Conservation (phyloP, 176 grass and related monocot species). For the Musa schizocarpa region DNA sequence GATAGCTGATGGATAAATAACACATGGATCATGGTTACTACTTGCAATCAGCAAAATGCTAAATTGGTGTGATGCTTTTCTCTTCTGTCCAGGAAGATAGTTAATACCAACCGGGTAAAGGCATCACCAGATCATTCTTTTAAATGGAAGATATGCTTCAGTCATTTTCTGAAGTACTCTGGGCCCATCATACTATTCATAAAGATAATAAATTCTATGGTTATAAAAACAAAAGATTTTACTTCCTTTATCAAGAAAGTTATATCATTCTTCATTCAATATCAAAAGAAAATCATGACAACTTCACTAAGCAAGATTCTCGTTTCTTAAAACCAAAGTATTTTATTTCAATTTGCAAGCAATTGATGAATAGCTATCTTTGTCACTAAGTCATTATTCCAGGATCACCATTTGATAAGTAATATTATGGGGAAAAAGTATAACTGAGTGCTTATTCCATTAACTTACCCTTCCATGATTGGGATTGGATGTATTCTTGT, state of each 20-base stretch:
- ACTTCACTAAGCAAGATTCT: background rate
- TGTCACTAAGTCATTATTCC: background rate
- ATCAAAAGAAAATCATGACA: background rate
- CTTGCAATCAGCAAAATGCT: too few relatives aligned
- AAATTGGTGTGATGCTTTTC: too few relatives aligned
- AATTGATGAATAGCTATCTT: background rate
- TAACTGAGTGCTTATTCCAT: background rate
- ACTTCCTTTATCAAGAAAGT: background rate
- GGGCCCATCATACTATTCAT: background rate
- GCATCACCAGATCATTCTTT: background rate
- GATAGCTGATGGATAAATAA: too few relatives aligned
- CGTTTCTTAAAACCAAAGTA: background rate
- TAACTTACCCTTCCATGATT: constrained; percentile 20
- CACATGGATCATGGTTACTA: too few relatives aligned
- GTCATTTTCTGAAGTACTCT: background rate
- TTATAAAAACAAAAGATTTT: background rate
- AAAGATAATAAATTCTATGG: background rate
- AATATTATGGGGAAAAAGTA: background rate
- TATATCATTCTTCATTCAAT: background rate
- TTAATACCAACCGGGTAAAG: background rate
- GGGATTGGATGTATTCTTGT: constrained; percentile 1
- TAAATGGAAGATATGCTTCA: background rate
- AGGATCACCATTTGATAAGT: background rate
- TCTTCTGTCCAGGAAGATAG: too few relatives aligned
- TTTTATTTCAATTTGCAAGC: background rate